phyloP scores from a whole-genome alignment of 768 basidiomycete species.

The Collybiopsis confluens region DNA sequence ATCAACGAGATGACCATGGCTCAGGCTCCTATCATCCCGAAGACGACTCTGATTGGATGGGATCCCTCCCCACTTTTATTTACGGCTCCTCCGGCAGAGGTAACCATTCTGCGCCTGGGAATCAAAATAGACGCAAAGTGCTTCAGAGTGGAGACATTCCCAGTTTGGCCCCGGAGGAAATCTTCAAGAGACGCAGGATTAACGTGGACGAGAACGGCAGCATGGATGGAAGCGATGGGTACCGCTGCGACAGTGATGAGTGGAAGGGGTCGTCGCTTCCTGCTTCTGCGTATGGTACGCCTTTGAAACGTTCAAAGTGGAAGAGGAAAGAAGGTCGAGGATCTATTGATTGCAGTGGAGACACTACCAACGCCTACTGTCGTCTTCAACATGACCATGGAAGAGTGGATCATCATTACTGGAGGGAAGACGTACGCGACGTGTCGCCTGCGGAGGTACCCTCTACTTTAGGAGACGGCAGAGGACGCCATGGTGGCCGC shows the following conservation, averaged over 20 bases:
- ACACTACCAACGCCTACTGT: no score
- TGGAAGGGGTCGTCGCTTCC: neutral
- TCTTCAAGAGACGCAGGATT: neutral
- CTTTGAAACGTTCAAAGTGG: neutral
- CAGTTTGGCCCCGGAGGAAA: neutral
- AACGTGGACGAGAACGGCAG: neutral
- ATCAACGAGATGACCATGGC: neutral
- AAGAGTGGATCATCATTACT: neutral
- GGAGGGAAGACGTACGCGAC: neutral
- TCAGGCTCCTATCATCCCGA: neutral
- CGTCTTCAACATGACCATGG: neutral
- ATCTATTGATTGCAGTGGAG: neutral
- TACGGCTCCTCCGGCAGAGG: neutral
- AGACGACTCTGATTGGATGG: neutral
- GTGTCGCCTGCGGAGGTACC: no score
- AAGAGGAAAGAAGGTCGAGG: neutral
- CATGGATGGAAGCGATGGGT: neutral
- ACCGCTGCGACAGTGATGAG: no score
- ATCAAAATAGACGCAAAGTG: neutral
- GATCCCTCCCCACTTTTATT: neutral
- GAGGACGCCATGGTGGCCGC: no score
- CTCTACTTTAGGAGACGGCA: no score
- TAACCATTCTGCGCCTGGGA: neutral
- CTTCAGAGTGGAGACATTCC: neutral
- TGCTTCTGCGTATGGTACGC: neutral